A percentile compares a stretch with the other conserved stretches of the same genome.
phyloP scores from a whole-genome alignment of 202 grass and related monocot genomes.

The Eragrostis tef region DNA sequence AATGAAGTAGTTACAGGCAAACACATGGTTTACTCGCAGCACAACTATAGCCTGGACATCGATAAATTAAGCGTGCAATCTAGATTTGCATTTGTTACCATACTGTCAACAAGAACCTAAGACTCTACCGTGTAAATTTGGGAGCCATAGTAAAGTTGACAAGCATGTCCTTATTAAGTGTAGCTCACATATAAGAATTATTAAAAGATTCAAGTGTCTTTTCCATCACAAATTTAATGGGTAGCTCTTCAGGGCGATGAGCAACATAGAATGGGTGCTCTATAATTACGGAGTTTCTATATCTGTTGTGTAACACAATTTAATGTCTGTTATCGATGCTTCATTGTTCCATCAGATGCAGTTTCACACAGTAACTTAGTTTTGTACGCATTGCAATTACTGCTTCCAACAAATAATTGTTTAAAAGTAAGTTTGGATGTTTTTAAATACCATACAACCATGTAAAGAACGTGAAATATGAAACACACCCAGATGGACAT shows the following conservation, averaged over 20 bases:
- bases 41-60: neutral
- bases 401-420: conserved; percentile 6
- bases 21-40: neutral
- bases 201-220: neutral
- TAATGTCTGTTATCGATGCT: neutral
- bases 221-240: neutral
- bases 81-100: neutral
- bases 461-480: neutral
- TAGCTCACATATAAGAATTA: neutral
- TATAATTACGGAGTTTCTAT: neutral
- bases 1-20: neutral
- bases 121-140: too few species aligned
- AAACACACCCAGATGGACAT: neutral
- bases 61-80: neutral
- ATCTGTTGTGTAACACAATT: neutral
- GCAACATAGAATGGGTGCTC: neutral
- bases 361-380: neutral
- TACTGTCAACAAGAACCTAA: neutral
- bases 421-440: neutral
- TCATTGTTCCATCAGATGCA: neutral
- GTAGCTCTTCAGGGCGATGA: neutral
- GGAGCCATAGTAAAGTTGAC: neutral
- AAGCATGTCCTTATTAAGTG: neutral
- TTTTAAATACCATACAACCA: neutral
- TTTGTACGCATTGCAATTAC: neutral